These are phyloP conservation scores for Talaromyces ruber DNA, from an alignment of 495 filamentous ascomycete species.

Conservation along the genomic window DNA sequence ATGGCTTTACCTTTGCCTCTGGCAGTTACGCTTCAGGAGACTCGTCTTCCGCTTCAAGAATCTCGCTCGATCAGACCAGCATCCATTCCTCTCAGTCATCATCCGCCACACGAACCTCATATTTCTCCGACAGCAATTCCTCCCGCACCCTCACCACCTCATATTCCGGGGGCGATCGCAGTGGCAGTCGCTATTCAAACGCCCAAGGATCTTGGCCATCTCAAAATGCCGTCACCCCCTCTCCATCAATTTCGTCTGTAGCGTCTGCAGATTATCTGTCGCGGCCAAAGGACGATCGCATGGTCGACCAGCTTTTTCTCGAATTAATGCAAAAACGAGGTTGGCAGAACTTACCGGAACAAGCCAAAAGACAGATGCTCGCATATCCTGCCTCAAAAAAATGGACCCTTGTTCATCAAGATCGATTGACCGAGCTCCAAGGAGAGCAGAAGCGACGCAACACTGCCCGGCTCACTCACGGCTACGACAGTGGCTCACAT, in stretches of 20 bases:
- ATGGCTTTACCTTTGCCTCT: constrained; percentile 55
- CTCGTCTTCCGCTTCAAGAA: constrained; percentile 60
- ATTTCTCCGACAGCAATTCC: constrained; percentile 56
- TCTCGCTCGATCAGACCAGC: constrained; percentile 62
- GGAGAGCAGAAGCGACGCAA: constrained; percentile 82
- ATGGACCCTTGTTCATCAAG: constrained; percentile 95
- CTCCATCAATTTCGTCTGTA: constrained; percentile 40
- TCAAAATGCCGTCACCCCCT: constrained; percentile 37
- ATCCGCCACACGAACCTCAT: constrained; percentile 51
- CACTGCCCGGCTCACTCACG: constrained; percentile 55
- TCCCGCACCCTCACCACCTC: constrained; percentile 47
- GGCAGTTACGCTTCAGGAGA: constrained; percentile 57
- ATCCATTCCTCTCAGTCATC: constrained; percentile 53
- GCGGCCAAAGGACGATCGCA: constrained; percentile 69
- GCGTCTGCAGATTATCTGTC: constrained; percentile 51
- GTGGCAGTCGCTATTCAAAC: constrained; percentile 24
- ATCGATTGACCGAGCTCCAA: constrained; percentile 86
- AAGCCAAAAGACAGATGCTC: constrained; percentile 89
- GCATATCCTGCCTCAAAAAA: constrained; percentile 91
- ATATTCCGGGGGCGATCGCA: constrained; percentile 28
- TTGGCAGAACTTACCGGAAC: constrained; percentile 94
- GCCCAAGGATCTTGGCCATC: constrained; percentile 21
- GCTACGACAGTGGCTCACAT: constrained; percentile 38
- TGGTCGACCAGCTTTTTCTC: constrained; percentile 88
- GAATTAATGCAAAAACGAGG: constrained; percentile 95